Evolutionary conservation across 2,329 filamentous ascomycete species (phyloP), one percentile per base, ranked within the genome.

Genomic region (Coniochaeta ligniaria): DNA sequence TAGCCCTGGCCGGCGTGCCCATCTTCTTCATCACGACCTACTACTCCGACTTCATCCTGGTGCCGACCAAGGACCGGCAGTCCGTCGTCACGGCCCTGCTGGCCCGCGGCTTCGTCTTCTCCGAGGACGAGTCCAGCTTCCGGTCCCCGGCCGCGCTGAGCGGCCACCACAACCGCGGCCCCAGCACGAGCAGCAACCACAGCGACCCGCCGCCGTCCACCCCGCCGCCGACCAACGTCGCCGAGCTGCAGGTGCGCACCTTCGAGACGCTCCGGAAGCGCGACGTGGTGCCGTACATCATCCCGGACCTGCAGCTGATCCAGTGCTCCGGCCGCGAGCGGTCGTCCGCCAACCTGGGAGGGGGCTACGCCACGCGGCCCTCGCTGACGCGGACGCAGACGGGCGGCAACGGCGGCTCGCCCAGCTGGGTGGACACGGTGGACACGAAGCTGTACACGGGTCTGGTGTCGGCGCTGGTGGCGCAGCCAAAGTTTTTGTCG

Each of bases 1-100:
- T 98, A 35, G 94, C 95, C 31, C 82, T 97, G 71, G 94, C 94
- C 57, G 91, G 92, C 67, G 95, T 98, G 59, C 91, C 94, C 59
- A 96, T 99, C 70, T 97, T 98, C 80, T 98, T 98, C 82, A 96
- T 97, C 73, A 97, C 94, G 3, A 97, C 92, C 35, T 99, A 98
- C 75, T 98, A 96, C 75, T 95, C 91, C 36, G 94, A 99, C 76
- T 98, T 96, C 75, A 96, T 99, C 67, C 83, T 98, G 38, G 92
- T 97, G 1, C 93, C 95, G 0, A 82, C 82, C 59, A 90, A 87
- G 70, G 86, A 89, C 68, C 86, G 89, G 58, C 77, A 83, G 28
- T 88, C 87, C 43, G 93, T 98, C 56, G 85, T 92, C 36, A 81
- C 86, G 61, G 89, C 92, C 0, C 80, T 98, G 6, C 81, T 94